Base-by-base conservation (phyloP, 768 basidiomycete species). In the Panaeolus papilionaceus region DNA sequence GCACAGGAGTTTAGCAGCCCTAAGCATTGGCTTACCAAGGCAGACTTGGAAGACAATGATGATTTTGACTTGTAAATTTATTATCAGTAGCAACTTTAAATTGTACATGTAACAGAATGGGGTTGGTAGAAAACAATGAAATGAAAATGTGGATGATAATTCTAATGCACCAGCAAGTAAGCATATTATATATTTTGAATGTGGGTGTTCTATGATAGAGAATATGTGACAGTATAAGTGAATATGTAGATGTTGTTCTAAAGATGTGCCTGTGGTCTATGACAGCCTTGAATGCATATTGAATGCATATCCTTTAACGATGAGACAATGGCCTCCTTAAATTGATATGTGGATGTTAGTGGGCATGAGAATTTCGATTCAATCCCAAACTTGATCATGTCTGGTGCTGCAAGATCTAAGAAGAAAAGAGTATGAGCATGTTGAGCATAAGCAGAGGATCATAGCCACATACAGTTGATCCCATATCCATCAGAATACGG, bases 371-470 rank as follows among this genome's bases (percentile, higher is more conserved):
- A 80, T 77, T 99, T 99, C 54, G 92, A 94, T 76, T 99, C 97
- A 75, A 98, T 89, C 2, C 97, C 96, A 79, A 98, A 96, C 78
- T 95, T 96, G 74, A 99, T 83, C 66, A 89, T 82, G 49, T 89
- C 79, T 14, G 90, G 88, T 14, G 90, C 94, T 66, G 92, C 86
- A 67, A 97, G 86, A 77, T 98, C 96, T 97, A 71, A 26, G 63
- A 33, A 38, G 47, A 12, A 26, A 33, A 65, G 45, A 70, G 33
- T 16, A 65, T 26, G 38, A 70, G 54, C 40, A 62, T 37, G 54
- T 11, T 26, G 16, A 44, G 39, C 38, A 12, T 38, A 23, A 2
- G 45, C 9, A 61, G 61, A 63, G 14, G 16, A 37, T 68, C 23
- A 61, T 33, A 49, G 40, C 26, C 42, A 44, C 3, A 45, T 23